A percentile compares a stretch with the other conserved stretches of the same genome.
Evolutionary conservation across 2,329 filamentous ascomycete species (phyloP).

Genomic region (Bertia moriformis): DNA sequence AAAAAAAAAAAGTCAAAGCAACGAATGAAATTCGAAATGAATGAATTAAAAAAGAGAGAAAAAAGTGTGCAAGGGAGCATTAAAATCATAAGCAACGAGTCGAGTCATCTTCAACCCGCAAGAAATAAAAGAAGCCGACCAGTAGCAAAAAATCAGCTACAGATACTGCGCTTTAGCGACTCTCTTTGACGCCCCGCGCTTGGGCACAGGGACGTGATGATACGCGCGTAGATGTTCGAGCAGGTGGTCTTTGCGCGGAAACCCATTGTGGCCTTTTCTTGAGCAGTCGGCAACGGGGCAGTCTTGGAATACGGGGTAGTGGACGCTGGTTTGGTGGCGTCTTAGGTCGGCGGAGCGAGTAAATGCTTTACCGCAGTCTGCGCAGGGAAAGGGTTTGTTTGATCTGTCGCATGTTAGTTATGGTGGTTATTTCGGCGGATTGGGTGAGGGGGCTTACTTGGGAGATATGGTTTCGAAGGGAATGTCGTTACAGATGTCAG

Average conservation of each 20-base stretch:
- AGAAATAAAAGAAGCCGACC: too few species aligned
- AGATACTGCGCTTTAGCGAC: too few species aligned
- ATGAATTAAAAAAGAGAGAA: too few species aligned
- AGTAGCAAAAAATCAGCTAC: too few species aligned
- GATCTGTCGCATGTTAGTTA: background rate
- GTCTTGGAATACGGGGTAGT: constrained; percentile 23
- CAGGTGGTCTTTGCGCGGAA: constrained; percentile 39
- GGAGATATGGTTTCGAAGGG: too few species aligned
- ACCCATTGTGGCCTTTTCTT: constrained; percentile 30
- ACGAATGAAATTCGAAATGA: too few species aligned
- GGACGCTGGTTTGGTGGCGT: constrained; percentile 29
- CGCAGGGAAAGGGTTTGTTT: background rate
- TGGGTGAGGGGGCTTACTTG: too few species aligned
- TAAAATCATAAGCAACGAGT: too few species aligned
- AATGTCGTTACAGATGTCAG: too few species aligned
- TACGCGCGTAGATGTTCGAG: constrained; percentile 39
- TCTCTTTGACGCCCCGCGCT: constrained; percentile 9
- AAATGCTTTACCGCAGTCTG: constrained; percentile 11
- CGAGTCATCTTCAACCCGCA: too few species aligned
- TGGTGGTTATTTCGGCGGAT: background rate
- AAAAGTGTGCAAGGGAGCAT: too few species aligned
- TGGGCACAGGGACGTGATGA: constrained; percentile 30
- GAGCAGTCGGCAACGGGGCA: constrained; percentile 25
- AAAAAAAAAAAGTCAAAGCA: too few species aligned
- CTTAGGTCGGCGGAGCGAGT: constrained; percentile 30